A percentile compares a stretch with the other conserved stretches of the same genome.
phyloP scores from a whole-genome alignment of 2,329 filamentous ascomycete genomes.

The Fusarium multiceps region DNA sequence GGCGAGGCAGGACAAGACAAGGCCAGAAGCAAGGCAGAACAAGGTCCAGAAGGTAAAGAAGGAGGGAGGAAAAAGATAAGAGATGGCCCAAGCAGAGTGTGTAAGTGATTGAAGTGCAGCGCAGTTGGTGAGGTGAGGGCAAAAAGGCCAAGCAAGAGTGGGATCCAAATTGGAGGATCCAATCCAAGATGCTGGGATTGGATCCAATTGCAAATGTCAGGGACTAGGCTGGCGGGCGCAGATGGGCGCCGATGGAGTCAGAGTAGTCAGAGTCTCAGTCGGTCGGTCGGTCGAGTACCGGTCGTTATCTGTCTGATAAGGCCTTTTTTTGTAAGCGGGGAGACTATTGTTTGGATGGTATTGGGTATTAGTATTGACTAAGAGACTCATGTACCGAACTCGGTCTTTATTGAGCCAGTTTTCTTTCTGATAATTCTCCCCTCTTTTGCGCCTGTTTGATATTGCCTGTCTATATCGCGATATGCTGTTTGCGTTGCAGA shows the following conservation, averaged over 20 bases:
- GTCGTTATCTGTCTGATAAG: slow-evolving; percentile 45
- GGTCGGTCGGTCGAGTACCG: slow-evolving; percentile 36
- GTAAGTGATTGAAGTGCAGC: slow-evolving; percentile 36
- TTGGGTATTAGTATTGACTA: slow-evolving; percentile 36
- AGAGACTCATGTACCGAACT: slow-evolving; percentile 35
- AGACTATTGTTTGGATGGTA: slow-evolving; percentile 24
- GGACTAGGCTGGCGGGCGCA: slow-evolving; percentile 41
- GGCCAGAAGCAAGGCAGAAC: slow-evolving; percentile 22
- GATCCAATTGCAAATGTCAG: slow-evolving; percentile 35
- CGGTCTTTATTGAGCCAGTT: slow-evolving; percentile 32
- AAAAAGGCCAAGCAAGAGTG: slow-evolving; percentile 40
- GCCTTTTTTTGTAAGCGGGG: slow-evolving; percentile 41
- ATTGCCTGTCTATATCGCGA: background rate
- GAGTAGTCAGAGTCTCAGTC: background rate
- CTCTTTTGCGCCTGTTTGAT: background rate
- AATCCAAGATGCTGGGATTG: slow-evolving; percentile 42
- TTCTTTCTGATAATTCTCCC: background rate
- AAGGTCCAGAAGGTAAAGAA: slow-evolving; percentile 28
- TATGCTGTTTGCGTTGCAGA: background rate
- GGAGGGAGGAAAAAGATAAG: slow-evolving; percentile 43
- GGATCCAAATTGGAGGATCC: slow-evolving; percentile 31
- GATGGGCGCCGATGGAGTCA: slow-evolving; percentile 46
- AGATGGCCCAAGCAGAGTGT: slow-evolving; percentile 37
- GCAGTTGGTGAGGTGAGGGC: slow-evolving; percentile 13
- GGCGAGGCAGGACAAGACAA: slow-evolving; percentile 27